A percentile compares a stretch with the other conserved stretches of the same genome.
These are phyloP conservation scores for Trichoderma asperelloides DNA, from an alignment of 495 filamentous ascomycete genomes.

Conservation along the genomic window DNA sequence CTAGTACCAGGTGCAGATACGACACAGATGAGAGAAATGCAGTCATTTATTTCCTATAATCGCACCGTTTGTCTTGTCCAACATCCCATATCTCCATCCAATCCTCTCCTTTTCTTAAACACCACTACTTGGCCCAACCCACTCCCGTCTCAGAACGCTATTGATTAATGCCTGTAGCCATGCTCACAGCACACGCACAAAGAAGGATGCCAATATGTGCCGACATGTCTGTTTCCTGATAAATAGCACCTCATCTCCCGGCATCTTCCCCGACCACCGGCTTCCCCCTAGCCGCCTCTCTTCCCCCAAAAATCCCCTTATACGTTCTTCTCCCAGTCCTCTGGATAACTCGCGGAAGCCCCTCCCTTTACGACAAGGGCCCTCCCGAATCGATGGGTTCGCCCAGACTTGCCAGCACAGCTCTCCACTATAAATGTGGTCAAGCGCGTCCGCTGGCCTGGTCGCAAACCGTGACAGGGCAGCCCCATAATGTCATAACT, in stretches of 20 bases:
- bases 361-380: neutral
- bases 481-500: conserved; percentile 3
- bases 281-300: neutral
- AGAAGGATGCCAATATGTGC: neutral
- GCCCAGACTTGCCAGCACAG: conserved; percentile 2
- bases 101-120: too few relatives aligned
- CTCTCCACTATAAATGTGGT: conserved; percentile 1
- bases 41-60: too few relatives aligned
- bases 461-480: neutral
- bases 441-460: neutral
- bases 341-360: neutral
- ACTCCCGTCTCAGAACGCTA: too few relatives aligned
- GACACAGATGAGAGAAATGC: too few relatives aligned
- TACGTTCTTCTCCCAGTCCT: neutral
- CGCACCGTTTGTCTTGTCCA: too few relatives aligned
- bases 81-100: too few relatives aligned
- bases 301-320: neutral
- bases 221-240: neutral
- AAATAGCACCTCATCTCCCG: neutral
- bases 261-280: neutral
- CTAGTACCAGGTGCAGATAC: too few relatives aligned
- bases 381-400: neutral
- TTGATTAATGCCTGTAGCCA: too few relatives aligned
- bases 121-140: too few relatives aligned
- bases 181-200: too few relatives aligned